Percentiles rank a stretch among this genome's conserved stretches.
phyloP scores from a whole-genome alignment of 2,329 filamentous ascomycete genomes.

The Claviceps digitariae region DNA sequence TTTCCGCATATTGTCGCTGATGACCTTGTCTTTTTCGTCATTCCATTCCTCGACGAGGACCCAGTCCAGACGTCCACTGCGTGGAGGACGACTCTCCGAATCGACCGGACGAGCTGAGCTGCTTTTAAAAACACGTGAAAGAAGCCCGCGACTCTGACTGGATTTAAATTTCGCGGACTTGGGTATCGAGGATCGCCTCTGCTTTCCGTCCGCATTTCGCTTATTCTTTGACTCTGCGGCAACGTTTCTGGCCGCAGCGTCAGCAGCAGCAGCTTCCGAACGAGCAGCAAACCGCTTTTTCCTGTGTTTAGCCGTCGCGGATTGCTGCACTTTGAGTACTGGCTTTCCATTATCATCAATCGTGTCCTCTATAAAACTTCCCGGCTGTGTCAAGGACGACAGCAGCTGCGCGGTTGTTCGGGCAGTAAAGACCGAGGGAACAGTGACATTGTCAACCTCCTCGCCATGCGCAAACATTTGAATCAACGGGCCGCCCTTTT shows the following conservation, averaged over 20 bases:
- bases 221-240: conserved; percentile 15
- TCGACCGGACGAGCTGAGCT: conserved; percentile 16
- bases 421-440: conserved; percentile 89
- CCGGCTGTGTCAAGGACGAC: conserved; percentile 69
- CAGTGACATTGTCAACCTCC: conserved; percentile 77
- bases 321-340: conserved; percentile 38
- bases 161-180: conserved; percentile 9
- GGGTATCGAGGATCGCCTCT: conserved; percentile 9
- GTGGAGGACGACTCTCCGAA: conserved; percentile 52
- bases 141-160: background rate
- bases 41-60: conserved; percentile 53
- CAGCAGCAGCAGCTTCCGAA: conserved; percentile 16
- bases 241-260: conserved; percentile 11
- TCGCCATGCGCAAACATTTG: conserved; percentile 98
- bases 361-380: conserved; percentile 46
- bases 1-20: conserved; percentile 26
- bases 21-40: conserved; percentile 33
- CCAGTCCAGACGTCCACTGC: conserved; percentile 64
- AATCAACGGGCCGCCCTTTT: conserved; percentile 74
- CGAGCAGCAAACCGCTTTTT: conserved; percentile 17
- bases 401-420: conserved; percentile 88
- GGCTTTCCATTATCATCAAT: conserved; percentile 47
- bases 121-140: conserved; percentile 7
- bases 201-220: conserved; percentile 13
- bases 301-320: conserved; percentile 24